Base-by-base conservation (phyloP, 179 eudicot genomes). In the Corrigiola litoralis region DNA sequence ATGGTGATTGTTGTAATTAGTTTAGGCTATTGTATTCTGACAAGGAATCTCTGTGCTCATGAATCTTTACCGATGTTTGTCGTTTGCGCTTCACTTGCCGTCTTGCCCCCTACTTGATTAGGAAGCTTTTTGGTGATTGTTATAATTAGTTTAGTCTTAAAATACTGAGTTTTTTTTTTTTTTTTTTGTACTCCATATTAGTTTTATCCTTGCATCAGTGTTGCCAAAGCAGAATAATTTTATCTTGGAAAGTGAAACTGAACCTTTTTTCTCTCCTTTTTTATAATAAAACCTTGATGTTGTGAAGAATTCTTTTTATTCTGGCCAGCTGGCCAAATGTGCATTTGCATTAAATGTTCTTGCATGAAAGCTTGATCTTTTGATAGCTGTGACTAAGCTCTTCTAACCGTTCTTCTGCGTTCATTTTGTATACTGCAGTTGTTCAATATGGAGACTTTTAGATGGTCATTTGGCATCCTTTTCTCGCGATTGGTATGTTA, bases 381-480 rank as follows among this genome's bases (percentile, higher is more conserved):
- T 25, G 2, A n/a, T 63, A 1, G 36, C 1, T 56, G 17, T 51
- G 3, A 42, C 13, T 4, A 59, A 42, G 41, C 29, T 45, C 56
- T 51, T 25, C 47, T 25, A 11, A 36, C 27, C 63, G n/a, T 24
- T 33, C 47, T 46, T 36, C 24, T 71, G 25, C 58, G 48, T 33
- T 58, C 49, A 21, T 40, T 59, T 57, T 41, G 21, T 46, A 44
- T 59, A 31, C 38, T 64, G 60, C 83, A 92, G 98, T 82, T 92
- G 56, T 92, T 84, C 82, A 92, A 90, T 58, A 72, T 87, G 83
- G 96, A 89, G 80, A 89, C 95, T 13, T 92, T 87, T 75, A 85
- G 61, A 68, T 92, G 98, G 98, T 87, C 96, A 50, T 92, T 92
- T 63, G 98, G 98, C 80, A 89, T 92, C 69, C 98, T 92, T 37